Conservation (phyloP, 208 protist species). For the Naegleria gruberi region DNA sequence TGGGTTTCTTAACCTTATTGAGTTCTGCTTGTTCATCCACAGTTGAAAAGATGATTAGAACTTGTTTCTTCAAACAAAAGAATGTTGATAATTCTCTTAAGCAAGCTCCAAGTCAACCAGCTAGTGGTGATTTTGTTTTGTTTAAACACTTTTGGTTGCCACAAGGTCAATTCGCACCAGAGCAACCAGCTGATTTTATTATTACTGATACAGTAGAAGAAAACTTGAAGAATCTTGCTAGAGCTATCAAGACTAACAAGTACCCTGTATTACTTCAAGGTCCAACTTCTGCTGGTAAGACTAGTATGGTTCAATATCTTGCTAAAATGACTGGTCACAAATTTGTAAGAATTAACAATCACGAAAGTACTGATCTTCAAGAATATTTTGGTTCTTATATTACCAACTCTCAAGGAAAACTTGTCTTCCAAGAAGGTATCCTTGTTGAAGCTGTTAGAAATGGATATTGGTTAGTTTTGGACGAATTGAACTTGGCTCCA, state of each 20-base stretch:
- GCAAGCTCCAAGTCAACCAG: constrained; percentile 38
- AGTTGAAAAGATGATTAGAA: constrained; percentile 74
- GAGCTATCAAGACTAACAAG: constrained; percentile 77
- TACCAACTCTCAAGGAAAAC: constrained; percentile 82
- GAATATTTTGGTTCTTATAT: constrained; percentile 98
- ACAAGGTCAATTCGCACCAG: constrained; percentile 43
- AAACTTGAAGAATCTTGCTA: constrained; percentile 85
- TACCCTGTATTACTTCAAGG: constrained; percentile 97
- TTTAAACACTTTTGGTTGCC: constrained; percentile 91
- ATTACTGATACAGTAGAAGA: constrained; percentile 82
- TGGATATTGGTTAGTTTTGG: constrained; percentile 99
- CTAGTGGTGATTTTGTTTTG: constrained; percentile 55
- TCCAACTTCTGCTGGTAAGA: constrained; percentile 97
- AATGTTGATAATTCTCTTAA: constrained; percentile 73
- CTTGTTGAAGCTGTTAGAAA: constrained; percentile 88
- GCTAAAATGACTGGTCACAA: constrained; percentile 91
- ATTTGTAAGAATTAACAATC: constrained; percentile 99
- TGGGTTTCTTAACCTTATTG: constrained; percentile 92
- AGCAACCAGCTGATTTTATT: constrained; percentile 78
- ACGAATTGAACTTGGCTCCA: constrained; percentile 99
- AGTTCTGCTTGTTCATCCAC: constrained; percentile 64
- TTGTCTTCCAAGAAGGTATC: constrained; percentile 92
- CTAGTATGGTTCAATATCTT: constrained; percentile 98
- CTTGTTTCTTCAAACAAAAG: constrained; percentile 64
- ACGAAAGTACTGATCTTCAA: constrained; percentile 99